Evolutionary conservation across 495 filamentous ascomycete genomes (phyloP), one percentile per base, ranked within the genome.

Genomic region (Xylaria venustula): DNA sequence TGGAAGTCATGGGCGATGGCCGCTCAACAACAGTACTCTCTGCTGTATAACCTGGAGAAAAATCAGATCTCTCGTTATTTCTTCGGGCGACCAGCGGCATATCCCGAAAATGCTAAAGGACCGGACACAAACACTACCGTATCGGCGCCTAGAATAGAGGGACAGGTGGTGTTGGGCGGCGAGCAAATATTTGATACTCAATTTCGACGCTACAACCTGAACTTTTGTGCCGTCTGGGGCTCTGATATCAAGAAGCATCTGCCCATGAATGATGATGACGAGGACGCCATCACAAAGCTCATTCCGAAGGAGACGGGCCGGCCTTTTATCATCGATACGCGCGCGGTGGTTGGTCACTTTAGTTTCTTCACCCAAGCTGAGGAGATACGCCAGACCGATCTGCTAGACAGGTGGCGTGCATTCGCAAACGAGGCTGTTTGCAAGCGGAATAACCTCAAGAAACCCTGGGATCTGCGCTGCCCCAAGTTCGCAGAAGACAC

Each of bases 11-110:
- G 82, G 82, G 76, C 70, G 2, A 80, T 82, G 44, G 76, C 75
- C 50, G 80, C 80, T 0, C 82, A 84, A 60, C 78, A 81, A 37
- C 82, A 85, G 61, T 83, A 84, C 61, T 83, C 78, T 5, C 82
- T 85, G 52, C 65, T 85, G 6, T 69, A 77, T 17, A 80, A 84
- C 45, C 74, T 85, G 2, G 81, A 84, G 66, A 61, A 67, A n/a
- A 74, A 75, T 45, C 70, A 76, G 37, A 62, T 83, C 48, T 63
- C 69, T 11, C 72, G 67, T 6, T 85, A 85, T 61, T 82, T 82
- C 46, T 84, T 84, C 52, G 76, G 69, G 3, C 58, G 57, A 48
- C 51, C 42, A n/a, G 48, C 45, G 15, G 25, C 36, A 2, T 62
- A 71, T 40, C 66, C 66, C 1, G 64, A 64, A 9, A 19, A 44